Evolutionary conservation across 805 yeast species (phyloP), one percentile per base, ranked within the genome.

Genomic region (Starmerella scarabaei): DNA sequence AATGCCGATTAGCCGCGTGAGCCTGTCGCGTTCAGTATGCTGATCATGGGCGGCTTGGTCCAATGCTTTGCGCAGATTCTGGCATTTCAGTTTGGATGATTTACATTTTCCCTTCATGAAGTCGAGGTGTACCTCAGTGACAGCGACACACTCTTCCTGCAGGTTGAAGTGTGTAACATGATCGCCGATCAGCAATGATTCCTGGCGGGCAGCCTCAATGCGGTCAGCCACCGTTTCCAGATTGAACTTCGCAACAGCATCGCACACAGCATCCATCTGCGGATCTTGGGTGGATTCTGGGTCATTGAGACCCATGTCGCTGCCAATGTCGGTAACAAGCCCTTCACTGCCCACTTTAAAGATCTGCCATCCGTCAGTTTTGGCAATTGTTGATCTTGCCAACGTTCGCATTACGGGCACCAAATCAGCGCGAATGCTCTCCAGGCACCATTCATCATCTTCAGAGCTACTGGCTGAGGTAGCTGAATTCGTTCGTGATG

Each of bases 341-440:
- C 59, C 58, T 19, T 55, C 57, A 3, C 32, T 49, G 21, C 53
- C 58, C 14, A 58, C 47, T 30, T 49, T 48, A 44, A 58, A 59
- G 3, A 58, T 52, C 40, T 58, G 61, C 63, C 63, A 59, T 15
- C 52, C 56, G 39, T 48, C 55, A 24, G 39, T 45, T 24, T 32
- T 38, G 30, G 30, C 42, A 41, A 42, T 47, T 1, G 43, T 44
- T 3, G 45, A 35, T 17, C 40, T 43, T 33, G 42, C 40, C 36
- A 37, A 53, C 34, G 38, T 58, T n/a, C 43, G 52, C 36, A 57
- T 54, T 2, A 57, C 62, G 1, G 62, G 62, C 31, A 56, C 59
- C 15, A 59, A 32, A 30, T 58, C 62, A n/a, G 43, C 41, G 15
- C 51, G 47, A 21, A 59, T 56, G 30, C 54, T 57, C 9, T 51